phyloP scores from a whole-genome alignment of 345 rosid species.

The Salix exigua region DNA sequence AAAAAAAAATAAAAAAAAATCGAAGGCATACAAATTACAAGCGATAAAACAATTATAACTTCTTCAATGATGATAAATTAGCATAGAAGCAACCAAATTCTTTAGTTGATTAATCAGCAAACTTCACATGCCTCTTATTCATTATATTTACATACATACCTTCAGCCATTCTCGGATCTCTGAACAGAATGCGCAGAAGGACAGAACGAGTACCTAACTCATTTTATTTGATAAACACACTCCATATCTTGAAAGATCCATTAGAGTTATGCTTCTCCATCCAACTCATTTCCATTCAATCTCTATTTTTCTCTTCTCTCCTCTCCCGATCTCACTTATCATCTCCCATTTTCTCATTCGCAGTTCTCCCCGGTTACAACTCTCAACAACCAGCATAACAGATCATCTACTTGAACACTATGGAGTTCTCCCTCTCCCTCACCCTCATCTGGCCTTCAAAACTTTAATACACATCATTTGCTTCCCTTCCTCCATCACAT shows the following conservation, averaged over 20 bases:
- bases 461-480: slow-evolving; percentile 21
- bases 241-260: slow-evolving; percentile 29
- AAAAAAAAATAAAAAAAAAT: background rate
- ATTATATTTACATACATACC: background rate
- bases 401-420: slow-evolving; percentile 8
- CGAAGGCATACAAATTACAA: background rate
- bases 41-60: background rate
- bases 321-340: slow-evolving; percentile 28
- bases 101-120: background rate
- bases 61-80: slow-evolving; percentile 18
- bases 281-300: slow-evolving; percentile 28
- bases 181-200: slow-evolving; percentile 17
- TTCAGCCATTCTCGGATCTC: background rate
- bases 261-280: slow-evolving; percentile 32
- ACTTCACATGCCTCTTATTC: background rate
- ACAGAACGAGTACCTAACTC: slow-evolving; percentile 16
- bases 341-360: slow-evolving; percentile 25
- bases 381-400: slow-evolving; percentile 1
- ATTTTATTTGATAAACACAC: slow-evolving; percentile 15
- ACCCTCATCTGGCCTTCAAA: slow-evolving; percentile 15
- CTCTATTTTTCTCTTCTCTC: slow-evolving; percentile 30
- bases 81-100: slow-evolving; percentile 15
- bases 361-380: slow-evolving; percentile 18
- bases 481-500: slow-evolving; percentile 31
- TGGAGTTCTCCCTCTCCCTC: background rate